These are phyloP conservation scores for Aspergillus phoenicis DNA, from an alignment of 2,329 filamentous ascomycete genomes.

Conservation along the genomic window DNA sequence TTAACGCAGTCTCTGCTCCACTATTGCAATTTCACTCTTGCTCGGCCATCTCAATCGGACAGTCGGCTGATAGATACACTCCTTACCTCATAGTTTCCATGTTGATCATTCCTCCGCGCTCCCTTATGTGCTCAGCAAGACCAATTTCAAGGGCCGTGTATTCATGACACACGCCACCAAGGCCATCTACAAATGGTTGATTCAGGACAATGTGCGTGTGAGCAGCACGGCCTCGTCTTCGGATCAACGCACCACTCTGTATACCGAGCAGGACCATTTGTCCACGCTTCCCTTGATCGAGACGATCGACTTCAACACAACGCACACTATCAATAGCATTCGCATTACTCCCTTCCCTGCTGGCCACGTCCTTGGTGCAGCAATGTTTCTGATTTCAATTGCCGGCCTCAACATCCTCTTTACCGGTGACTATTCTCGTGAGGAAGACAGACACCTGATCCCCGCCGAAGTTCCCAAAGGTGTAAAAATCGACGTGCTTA, in stretches of 20 bases:
- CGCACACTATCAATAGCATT: slow-evolving; percentile 94
- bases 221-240: slow-evolving; percentile 68
- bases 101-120: slow-evolving; percentile 98
- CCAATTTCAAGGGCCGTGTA: slow-evolving; percentile 92
- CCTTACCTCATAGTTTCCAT: slow-evolving; percentile 78
- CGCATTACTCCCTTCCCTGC: slow-evolving; percentile 96
- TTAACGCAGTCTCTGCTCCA: slow-evolving; percentile 14
- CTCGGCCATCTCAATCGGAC: slow-evolving; percentile 5
- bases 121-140: slow-evolving; percentile 95
- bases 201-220: slow-evolving; percentile 93
- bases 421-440: slow-evolving; percentile 94
- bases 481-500: slow-evolving; percentile 91
- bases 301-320: slow-evolving; percentile 97
- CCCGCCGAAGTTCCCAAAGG: slow-evolving; percentile 87
- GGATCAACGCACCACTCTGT: slow-evolving; percentile 69
- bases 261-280: slow-evolving; percentile 92
- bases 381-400: slow-evolving; percentile 98
- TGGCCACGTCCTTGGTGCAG: slow-evolving; percentile 94
- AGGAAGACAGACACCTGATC: slow-evolving; percentile 93
- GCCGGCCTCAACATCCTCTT: slow-evolving; percentile 96
- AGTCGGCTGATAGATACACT: slow-evolving; percentile 32
- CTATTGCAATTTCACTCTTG: not conserved
- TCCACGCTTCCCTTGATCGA: slow-evolving; percentile 94
- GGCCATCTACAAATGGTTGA: slow-evolving; percentile 99
- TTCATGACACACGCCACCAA: slow-evolving; percentile 99